A percentile compares a stretch with the other conserved stretches of the same genome.
phyloP scores from a whole-genome alignment of 2,329 filamentous ascomycete species.

The Alternaria triticina region DNA sequence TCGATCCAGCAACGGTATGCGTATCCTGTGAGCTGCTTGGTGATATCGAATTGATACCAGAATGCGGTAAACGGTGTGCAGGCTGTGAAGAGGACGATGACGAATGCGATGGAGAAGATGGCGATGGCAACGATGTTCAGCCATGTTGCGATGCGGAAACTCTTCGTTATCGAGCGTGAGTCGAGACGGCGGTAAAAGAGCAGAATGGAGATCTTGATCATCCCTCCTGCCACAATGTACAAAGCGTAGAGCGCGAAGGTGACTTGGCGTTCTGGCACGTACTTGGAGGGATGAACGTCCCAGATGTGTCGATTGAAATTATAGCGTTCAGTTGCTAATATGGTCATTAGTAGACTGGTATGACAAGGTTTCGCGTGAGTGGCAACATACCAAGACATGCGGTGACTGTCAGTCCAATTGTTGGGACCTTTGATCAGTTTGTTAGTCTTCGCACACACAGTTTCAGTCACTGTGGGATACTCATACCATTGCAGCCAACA shows the following conservation, averaged over 20 bases:
- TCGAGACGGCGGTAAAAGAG: slow-evolving; percentile 30
- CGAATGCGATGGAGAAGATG: slow-evolving; percentile 20
- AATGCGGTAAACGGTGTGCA: slow-evolving; percentile 22
- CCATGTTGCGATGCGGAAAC: slow-evolving; percentile 19
- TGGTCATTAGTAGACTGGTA: not conserved
- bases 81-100: slow-evolving; percentile 9
- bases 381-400: not conserved
- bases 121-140: slow-evolving; percentile 19
- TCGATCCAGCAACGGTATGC: slow-evolving; percentile 22
- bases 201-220: slow-evolving; percentile 34
- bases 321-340: slow-evolving; percentile 1
- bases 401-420: not conserved
- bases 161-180: slow-evolving; percentile 10
- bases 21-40: slow-evolving; percentile 1
- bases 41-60: slow-evolving; percentile 23
- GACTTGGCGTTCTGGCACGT: slow-evolving; percentile 14
- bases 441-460: not conserved
- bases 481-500: slow-evolving; percentile 18
- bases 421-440: not conserved
- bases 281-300: slow-evolving; percentile 16
- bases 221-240: slow-evolving; percentile 17
- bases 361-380: not conserved
- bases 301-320: slow-evolving; percentile 22
- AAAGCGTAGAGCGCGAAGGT: slow-evolving; percentile 22
- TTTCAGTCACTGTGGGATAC: not conserved